These are phyloP conservation scores for Scheffersomyces lignicola DNA, from an alignment of 1,139 yeast genomes.

Conservation along the genomic window DNA sequence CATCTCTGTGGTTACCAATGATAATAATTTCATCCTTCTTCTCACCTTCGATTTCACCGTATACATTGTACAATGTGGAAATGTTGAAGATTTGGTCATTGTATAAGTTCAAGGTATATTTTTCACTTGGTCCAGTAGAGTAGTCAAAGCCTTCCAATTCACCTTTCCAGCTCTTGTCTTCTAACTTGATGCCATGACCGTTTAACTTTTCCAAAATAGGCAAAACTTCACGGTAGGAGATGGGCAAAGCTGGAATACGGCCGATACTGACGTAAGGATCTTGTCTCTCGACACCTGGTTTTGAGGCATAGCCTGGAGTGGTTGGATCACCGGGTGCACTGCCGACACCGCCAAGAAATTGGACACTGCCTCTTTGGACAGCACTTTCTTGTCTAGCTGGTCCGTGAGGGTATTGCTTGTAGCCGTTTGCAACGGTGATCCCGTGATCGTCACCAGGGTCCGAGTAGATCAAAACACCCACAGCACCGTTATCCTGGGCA, in stretches of 20 bases:
- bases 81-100: slow-evolving; percentile 42
- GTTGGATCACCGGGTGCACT: slow-evolving; percentile 85
- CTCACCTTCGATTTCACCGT: slow-evolving; percentile 46
- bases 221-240: slow-evolving; percentile 46
- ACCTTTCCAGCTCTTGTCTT: slow-evolving; percentile 36
- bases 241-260: slow-evolving; percentile 48
- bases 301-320: slow-evolving; percentile 79
- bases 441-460: slow-evolving; percentile 50
- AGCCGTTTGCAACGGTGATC: slow-evolving; percentile 44
- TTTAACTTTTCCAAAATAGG: slow-evolving; percentile 45
- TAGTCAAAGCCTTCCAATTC: slow-evolving; percentile 44
- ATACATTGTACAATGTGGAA: slow-evolving; percentile 46
- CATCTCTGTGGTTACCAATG: slow-evolving; percentile 51
- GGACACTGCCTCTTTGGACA: slow-evolving; percentile 83
- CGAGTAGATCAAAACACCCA: slow-evolving; percentile 42
- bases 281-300: slow-evolving; percentile 47
- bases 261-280: slow-evolving; percentile 45
- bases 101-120: slow-evolving; percentile 42
- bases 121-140: slow-evolving; percentile 50
- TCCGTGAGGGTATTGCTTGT: slow-evolving; percentile 44
- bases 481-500: slow-evolving; percentile 49
- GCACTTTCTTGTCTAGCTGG: slow-evolving; percentile 51
- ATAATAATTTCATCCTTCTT: slow-evolving; percentile 40
- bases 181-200: slow-evolving; percentile 37
- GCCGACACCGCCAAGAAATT: slow-evolving; percentile 63